phyloP scores from a whole-genome alignment of 176 grass and related monocot species.

The Zizania latifolia region DNA sequence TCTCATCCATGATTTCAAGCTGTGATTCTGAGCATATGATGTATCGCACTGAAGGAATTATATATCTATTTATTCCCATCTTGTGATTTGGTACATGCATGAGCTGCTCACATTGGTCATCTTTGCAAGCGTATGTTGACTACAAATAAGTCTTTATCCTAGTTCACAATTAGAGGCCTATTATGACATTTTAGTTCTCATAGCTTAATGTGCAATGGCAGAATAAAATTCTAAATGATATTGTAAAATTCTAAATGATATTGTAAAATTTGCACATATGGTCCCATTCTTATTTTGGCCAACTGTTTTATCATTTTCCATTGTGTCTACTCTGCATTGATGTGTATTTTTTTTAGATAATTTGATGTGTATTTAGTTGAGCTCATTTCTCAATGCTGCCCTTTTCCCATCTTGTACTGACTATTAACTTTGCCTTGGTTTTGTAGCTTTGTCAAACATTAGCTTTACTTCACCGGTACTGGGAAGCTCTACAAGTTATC shows the following conservation, averaged over 20 bases:
- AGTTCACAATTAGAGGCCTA: background rate
- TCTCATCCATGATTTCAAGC: background rate
- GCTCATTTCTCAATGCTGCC: background rate
- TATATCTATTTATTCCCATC: background rate
- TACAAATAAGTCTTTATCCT: background rate
- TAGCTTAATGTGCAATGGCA: background rate
- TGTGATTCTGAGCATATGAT: background rate
- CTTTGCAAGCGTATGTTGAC: background rate
- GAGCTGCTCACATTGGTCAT: background rate
- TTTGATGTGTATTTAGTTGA: background rate
- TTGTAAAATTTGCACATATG: background rate
- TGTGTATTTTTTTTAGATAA: too few species aligned
- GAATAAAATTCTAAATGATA: background rate
- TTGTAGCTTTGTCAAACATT: conserved; percentile 80
- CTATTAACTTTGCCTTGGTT: conserved; percentile 10
- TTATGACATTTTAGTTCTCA: background rate
- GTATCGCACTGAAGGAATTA: background rate
- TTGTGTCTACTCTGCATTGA: background rate
- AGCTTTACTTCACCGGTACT: conserved; percentile 62
- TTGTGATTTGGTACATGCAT: background rate
- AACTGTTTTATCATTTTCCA: background rate
- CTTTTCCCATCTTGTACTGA: background rate
- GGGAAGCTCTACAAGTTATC: conserved; percentile 79
- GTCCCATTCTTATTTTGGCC: background rate
- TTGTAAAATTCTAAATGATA: background rate